Conservation (phyloP, 73 alveolate genomes). For the Stentor coeruleus region DNA sequence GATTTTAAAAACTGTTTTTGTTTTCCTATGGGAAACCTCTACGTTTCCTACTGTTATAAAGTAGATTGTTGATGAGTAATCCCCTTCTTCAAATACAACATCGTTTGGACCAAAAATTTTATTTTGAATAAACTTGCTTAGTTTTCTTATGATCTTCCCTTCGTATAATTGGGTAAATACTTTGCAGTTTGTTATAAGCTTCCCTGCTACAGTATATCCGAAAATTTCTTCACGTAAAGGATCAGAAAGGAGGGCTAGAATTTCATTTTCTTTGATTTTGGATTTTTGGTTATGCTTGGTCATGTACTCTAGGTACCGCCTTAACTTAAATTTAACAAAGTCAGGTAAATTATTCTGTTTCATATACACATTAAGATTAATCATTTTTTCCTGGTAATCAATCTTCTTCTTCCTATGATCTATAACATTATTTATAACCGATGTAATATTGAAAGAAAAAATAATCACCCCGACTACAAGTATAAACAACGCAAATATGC, state of each 20-base stretch:
- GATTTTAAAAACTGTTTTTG: conserved; percentile 12
- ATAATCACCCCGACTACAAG: conserved; percentile 36
- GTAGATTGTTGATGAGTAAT: conserved; percentile 53
- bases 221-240: conserved; percentile 40
- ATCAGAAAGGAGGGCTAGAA: conserved; percentile 31
- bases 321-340: conserved; percentile 50
- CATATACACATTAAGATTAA: conserved; percentile 46
- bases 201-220: conserved; percentile 29
- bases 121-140: conserved; percentile 52
- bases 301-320: conserved; percentile 52
- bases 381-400: conserved; percentile 8
- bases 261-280: conserved; percentile 44
- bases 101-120: conserved; percentile 67
- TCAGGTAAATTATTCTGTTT: conserved; percentile 45
- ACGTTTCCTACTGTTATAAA: conserved; percentile 67
- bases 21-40: conserved; percentile 31
- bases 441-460: conserved; percentile 40
- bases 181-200: conserved; percentile 24
- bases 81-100: conserved; percentile 78
- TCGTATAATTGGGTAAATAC: conserved; percentile 27
- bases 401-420: neutral
- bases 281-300: conserved; percentile 34
- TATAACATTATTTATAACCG: conserved; percentile 31
- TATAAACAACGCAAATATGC: conserved; percentile 24
- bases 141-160: conserved; percentile 22